Evolutionary conservation across 495 filamentous ascomycete genomes (phyloP), one percentile per base, ranked within the genome.

Genomic region (Daldinia bambusicola): DNA sequence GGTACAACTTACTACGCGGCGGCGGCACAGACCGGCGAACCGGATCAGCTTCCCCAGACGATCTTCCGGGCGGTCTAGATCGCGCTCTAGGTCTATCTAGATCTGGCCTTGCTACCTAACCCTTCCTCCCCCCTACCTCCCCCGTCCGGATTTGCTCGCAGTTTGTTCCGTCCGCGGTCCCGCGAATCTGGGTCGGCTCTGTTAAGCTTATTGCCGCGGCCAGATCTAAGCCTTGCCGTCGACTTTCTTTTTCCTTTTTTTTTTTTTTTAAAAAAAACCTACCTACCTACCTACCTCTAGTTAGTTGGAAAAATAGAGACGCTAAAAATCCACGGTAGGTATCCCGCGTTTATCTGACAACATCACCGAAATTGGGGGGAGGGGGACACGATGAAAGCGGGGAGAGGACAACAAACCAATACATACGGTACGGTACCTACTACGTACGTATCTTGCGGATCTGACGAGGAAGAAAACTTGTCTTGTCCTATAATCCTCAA

Each of bases 31-130:
- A 22, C 53, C 43, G 64, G 55, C 55, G 34, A 36, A 36, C 22
- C 64, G 63, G 61, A 68, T 68, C 34, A 61, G 6, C 32, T 66
- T 69, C 66, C 70, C 70, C 70, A 58, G 70, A 69, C 58, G 60
- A 53, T 64, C 66, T 52, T 38, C 66, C 48, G 65, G 36, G 40
- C 60, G 62, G 66, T 66, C 70, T 73, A 69, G 70, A 73, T 73
- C 66, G 66, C 45, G 70, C 70, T 73, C 70, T 73, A 63, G 70
- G 70, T 73, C 66, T 69, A 62, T 69, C 70, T 73, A 66, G 70
- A 73, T 73, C 66, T 69, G 61, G 66, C 70, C 62, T 60, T 61
- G 13, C 26, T 3, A 26, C n/a, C n/a, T n/a, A n/a, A n/a, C 3
- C 26, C 26, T 26, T 26, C 26, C 26, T 26, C 26, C 26, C 26